A percentile compares a stretch with the other conserved stretches of the same genome.
Conservation (phyloP, 768 basidiomycete species). For the Pleurotus eryngii region DNA sequence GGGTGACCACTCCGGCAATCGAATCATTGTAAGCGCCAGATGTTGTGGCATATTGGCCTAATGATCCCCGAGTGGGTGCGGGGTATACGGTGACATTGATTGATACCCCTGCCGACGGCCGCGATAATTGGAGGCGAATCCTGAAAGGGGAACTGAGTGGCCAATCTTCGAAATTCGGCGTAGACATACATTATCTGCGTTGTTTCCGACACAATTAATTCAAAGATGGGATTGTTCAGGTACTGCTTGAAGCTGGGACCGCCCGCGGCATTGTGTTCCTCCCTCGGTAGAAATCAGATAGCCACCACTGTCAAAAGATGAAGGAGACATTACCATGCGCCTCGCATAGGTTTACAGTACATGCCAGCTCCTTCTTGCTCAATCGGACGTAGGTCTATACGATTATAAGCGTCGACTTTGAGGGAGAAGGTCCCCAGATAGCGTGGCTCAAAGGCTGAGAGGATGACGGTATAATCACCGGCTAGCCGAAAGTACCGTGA, state of each 20-base stretch:
- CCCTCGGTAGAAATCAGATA: slow-evolving; percentile 32
- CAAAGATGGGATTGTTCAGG: slow-evolving; percentile 63
- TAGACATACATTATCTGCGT: slow-evolving; percentile 57
- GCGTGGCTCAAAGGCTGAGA: slow-evolving; percentile 79
- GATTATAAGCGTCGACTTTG: slow-evolving; percentile 55
- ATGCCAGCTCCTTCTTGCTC: slow-evolving; percentile 90
- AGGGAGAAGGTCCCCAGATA: slow-evolving; percentile 67
- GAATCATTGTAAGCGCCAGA: slow-evolving; percentile 82
- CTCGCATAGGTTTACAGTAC: slow-evolving; percentile 68
- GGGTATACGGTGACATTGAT: slow-evolving; percentile 63
- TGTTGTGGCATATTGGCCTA: slow-evolving; percentile 50
- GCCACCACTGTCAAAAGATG: neutral
- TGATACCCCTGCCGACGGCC: slow-evolving; percentile 39
- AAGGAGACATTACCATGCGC: slow-evolving; percentile 59
- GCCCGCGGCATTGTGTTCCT: slow-evolving; percentile 55
- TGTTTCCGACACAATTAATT: slow-evolving; percentile 48
- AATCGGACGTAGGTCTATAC: slow-evolving; percentile 62
- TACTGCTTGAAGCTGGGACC: slow-evolving; percentile 68
- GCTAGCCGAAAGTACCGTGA: slow-evolving; percentile 32
- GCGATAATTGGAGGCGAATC: slow-evolving; percentile 63
- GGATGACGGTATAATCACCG: slow-evolving; percentile 80
- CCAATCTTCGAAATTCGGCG: neutral
- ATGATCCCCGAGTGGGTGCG: slow-evolving; percentile 21
- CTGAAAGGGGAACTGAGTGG: slow-evolving; percentile 30
- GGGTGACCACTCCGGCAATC: slow-evolving; percentile 66